These are phyloP conservation scores for Hortiboletus campestris DNA, from an alignment of 768 basidiomycete genomes.

Conservation along the genomic window DNA sequence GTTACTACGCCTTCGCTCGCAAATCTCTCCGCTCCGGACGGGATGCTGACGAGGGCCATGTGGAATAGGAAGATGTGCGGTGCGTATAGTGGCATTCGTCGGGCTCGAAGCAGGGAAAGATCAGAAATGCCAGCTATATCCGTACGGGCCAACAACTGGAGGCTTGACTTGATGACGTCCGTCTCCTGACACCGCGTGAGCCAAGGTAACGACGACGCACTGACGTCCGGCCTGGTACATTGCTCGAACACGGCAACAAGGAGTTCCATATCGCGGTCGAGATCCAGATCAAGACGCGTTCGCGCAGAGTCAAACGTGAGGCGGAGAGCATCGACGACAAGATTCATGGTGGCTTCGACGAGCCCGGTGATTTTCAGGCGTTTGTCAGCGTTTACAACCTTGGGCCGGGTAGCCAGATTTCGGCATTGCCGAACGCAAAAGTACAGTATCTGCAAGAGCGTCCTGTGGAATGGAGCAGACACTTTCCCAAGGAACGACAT, in stretches of 20 bases:
- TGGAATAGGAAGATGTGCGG: conserved; percentile 84
- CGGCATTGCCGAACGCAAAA: conserved; percentile 69
- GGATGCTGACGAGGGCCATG: conserved; percentile 74
- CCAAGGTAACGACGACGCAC: conserved; percentile 72
- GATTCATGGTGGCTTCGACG: conserved; percentile 58
- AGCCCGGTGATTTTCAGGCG: conserved; percentile 57
- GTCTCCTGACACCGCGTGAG: conserved; percentile 77
- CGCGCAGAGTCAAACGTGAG: conserved; percentile 65
- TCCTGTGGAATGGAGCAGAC: conserved; percentile 72
- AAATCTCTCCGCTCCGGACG: conserved; percentile 78
- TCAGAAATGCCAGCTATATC: conserved; percentile 73
- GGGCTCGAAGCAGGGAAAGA: conserved; percentile 55
- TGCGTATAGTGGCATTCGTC: conserved; percentile 68
- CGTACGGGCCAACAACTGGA: conserved; percentile 67
- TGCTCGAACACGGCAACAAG: conserved; percentile 83
- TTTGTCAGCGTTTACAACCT: conserved; percentile 56
- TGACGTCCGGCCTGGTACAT: conserved; percentile 67
- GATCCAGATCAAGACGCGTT: conserved; percentile 53
- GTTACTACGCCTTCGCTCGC: conserved; percentile 79
- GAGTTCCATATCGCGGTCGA: conserved; percentile 80
- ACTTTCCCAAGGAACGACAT: conserved; percentile 67
- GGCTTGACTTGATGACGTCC: conserved; percentile 70
- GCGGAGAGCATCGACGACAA: conserved; percentile 67
- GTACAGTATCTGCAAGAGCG: conserved; percentile 76
- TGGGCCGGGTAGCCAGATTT: conserved; percentile 46